Percentiles rank a stretch among this genome's conserved stretches.
These are phyloP conservation scores for Scheffersomyces cryptocercus DNA, from an alignment of 1,139 yeast genomes.

Conservation along the genomic window DNA sequence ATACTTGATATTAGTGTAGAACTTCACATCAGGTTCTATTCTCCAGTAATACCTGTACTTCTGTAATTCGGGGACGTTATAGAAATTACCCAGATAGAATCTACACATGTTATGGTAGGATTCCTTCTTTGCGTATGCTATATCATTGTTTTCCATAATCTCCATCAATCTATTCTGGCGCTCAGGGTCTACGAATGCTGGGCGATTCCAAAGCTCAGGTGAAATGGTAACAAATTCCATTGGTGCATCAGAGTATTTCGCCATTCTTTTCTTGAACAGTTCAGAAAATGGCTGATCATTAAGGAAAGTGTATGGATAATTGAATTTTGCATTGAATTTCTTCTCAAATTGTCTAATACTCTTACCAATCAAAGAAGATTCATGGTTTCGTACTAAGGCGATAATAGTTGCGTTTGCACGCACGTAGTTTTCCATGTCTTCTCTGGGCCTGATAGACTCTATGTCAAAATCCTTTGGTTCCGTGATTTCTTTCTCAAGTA, in stretches of 20 bases:
- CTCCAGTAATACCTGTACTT: conserved; percentile 72
- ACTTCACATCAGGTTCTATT: conserved; percentile 73
- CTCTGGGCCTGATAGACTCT: conserved; percentile 38
- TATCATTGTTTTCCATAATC: conserved; percentile 41
- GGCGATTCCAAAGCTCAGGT: conserved; percentile 64
- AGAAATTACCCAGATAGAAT: conserved; percentile 65
- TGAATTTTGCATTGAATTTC: conserved; percentile 65
- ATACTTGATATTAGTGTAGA: conserved; percentile 67
- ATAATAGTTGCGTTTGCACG: conserved; percentile 73
- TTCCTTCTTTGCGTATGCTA: conserved; percentile 62
- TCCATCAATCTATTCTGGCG: conserved; percentile 43
- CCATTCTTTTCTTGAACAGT: conserved; percentile 49
- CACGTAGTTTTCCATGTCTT: conserved; percentile 26
- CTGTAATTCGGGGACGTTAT: conserved; percentile 58
- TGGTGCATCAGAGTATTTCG: conserved; percentile 46
- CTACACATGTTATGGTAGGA: conserved; percentile 83
- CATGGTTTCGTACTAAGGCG: conserved; percentile 69
- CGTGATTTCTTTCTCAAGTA: conserved; percentile 32
- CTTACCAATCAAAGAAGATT: conserved; percentile 45
- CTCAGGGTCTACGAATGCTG: conserved; percentile 50
- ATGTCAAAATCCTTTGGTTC: conserved; percentile 54
- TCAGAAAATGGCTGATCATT: conserved; percentile 70
- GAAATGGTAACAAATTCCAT: conserved; percentile 61
- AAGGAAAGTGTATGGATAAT: conserved; percentile 78
- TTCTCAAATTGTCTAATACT: conserved; percentile 63